Percentiles rank a stretch among this genome's conserved stretches.
phyloP scores from a whole-genome alignment of 2,329 filamentous ascomycete species.

The Diplodia seriata region DNA sequence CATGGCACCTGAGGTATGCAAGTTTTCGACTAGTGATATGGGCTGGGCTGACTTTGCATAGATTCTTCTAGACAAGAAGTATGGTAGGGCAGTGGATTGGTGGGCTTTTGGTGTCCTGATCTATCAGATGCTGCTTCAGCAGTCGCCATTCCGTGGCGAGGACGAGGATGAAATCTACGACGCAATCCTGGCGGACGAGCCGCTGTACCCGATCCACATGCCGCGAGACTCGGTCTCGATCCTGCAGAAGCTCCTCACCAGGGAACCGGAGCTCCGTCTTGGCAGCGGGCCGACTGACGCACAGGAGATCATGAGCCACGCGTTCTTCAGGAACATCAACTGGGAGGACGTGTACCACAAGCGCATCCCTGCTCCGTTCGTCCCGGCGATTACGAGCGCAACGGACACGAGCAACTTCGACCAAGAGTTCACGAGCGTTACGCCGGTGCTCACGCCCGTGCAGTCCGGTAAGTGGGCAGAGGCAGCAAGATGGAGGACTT shows the following conservation, averaged over 20 bases:
- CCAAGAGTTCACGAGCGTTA: constrained; percentile 97
- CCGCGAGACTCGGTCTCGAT: constrained; percentile 97
- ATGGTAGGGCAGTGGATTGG: constrained; percentile 96
- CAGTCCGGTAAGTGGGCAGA: constrained; percentile 80
- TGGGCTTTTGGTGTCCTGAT: constrained; percentile 99
- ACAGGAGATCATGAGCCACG: constrained; percentile 98
- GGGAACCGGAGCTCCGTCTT: constrained; percentile 90
- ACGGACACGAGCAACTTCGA: constrained; percentile 99
- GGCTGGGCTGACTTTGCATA: constrained; percentile 47
- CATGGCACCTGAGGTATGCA: constrained; percentile 89
- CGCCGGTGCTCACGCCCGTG: constrained; percentile 93
- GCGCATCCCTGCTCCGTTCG: constrained; percentile 84
- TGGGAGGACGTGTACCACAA: constrained; percentile 99
- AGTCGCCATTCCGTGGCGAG: constrained; percentile 97
- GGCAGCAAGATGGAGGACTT: not conserved
- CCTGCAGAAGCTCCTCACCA: constrained; percentile 92
- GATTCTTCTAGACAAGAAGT: constrained; percentile 98
- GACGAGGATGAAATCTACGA: constrained; percentile 99
- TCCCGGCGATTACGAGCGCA: constrained; percentile 85
- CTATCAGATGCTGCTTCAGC: constrained; percentile 99
- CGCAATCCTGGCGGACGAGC: constrained; percentile 95
- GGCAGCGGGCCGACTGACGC: constrained; percentile 96
- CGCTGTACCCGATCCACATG: constrained; percentile 98
- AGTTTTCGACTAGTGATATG: not conserved
- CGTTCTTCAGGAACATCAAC: constrained; percentile 96